Conservation (phyloP, 768 basidiomycete species). For the Coprinopsis cinerea region DNA sequence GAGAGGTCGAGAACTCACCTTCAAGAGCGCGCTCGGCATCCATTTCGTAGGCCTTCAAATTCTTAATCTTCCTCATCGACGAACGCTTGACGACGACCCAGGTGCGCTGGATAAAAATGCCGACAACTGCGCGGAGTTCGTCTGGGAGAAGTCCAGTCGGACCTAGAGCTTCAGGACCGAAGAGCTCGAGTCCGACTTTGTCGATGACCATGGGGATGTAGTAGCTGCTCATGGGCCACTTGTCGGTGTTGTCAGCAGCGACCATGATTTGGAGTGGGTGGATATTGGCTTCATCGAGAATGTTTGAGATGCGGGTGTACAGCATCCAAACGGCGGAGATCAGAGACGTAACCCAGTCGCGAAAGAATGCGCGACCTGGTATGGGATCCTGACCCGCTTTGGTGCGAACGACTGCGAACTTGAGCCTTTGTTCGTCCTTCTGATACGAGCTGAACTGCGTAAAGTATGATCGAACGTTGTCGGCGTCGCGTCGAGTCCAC, state of each 20-base stretch:
- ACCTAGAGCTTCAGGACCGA: background rate
- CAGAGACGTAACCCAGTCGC: constrained; percentile 8
- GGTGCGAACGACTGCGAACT: constrained; percentile 6
- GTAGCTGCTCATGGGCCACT: background rate
- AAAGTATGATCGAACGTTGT: constrained; percentile 15
- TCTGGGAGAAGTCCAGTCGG: background rate
- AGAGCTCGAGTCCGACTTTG: background rate
- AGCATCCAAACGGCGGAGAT: background rate
- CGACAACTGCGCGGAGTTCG: background rate
- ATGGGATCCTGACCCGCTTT: background rate
- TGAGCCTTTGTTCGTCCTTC: constrained; percentile 8
- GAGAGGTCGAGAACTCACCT: background rate
- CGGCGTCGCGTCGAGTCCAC: constrained; percentile 10
- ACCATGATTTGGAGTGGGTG: background rate
- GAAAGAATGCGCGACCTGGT: constrained; percentile 15
- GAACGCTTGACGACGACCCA: background rate
- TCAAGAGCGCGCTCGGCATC: too few species aligned
- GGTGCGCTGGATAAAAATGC: background rate
- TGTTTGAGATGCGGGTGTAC: background rate
- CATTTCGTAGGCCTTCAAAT: background rate
- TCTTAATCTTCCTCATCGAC: background rate
- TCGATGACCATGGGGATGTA: constrained; percentile 2
- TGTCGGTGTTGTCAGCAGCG: background rate
- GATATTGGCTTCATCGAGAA: background rate
- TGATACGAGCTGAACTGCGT: background rate